These are phyloP conservation scores for Sophora flavescens DNA, from an alignment of 306 rosid genomes.

Conservation along the genomic window DNA sequence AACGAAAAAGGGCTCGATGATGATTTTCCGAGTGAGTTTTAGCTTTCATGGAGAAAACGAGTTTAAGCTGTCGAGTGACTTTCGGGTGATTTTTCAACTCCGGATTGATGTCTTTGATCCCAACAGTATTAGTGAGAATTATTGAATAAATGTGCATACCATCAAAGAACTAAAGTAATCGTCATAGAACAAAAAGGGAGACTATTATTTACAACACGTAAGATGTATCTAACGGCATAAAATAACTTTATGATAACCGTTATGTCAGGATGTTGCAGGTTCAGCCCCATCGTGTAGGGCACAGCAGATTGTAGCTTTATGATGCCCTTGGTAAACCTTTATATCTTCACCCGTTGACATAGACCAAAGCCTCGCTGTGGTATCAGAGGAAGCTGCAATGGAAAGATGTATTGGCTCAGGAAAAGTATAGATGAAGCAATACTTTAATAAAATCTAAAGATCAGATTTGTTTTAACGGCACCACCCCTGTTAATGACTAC, in stretches of 20 bases:
- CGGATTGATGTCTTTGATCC: not conserved
- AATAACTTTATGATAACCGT: not conserved
- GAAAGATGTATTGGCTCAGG: constrained; percentile 19
- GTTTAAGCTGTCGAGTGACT: no score
- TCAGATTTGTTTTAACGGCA: not conserved
- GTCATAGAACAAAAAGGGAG: not conserved
- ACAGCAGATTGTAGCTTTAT: constrained; percentile 93
- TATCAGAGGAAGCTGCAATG: constrained; percentile 89
- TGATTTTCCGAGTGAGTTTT: no score
- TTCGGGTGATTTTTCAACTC: not conserved
- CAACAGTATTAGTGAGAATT: constrained; percentile 3
- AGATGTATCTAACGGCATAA: constrained; percentile 5
- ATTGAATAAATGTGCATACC: constrained; percentile 7
- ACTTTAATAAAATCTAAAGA: not conserved
- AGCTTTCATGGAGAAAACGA: no score
- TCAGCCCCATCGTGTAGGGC: constrained; percentile 99
- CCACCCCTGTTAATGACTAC: not conserved
- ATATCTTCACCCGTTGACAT: constrained; percentile 89
- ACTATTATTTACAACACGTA: constrained; percentile 46
- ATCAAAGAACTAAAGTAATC: not conserved
- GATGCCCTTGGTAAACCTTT: constrained; percentile 91
- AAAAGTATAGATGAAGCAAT: constrained; percentile 8
- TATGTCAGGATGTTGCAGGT: constrained; percentile 63
- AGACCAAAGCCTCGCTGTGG: constrained; percentile 97
- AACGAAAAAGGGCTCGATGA: no score